These are phyloP conservation scores for Amauroascus niger DNA, from an alignment of 2,329 filamentous ascomycete species.

Conservation along the genomic window DNA sequence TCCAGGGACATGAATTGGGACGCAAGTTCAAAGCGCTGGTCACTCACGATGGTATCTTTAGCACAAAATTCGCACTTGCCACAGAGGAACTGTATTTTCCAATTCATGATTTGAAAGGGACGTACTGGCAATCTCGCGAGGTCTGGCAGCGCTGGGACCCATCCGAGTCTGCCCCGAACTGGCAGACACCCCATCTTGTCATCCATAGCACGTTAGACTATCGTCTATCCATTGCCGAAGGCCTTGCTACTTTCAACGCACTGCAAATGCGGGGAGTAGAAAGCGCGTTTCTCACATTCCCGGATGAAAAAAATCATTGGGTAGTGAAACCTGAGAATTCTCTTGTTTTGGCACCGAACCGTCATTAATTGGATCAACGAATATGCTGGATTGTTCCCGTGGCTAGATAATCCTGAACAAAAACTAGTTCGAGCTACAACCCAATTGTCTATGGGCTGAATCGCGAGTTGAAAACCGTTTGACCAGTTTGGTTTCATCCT, in stretches of 20 bases:
- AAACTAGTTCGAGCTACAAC: neutral
- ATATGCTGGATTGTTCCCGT: conserved; percentile 34
- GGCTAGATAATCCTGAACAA: conserved; percentile 8
- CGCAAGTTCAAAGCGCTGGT: conserved; percentile 50
- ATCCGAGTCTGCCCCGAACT: conserved; percentile 50
- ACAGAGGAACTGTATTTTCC: conserved; percentile 49
- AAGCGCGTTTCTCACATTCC: conserved; percentile 70
- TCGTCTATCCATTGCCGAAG: conserved; percentile 73
- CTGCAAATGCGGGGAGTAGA: conserved; percentile 65
- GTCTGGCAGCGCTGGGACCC: conserved; percentile 52
- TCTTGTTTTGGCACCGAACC: conserved; percentile 76
- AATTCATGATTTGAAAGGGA: conserved; percentile 43
- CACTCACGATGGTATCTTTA: conserved; percentile 44
- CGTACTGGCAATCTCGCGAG: conserved; percentile 42
- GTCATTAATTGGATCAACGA: conserved; percentile 68
- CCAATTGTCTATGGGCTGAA: neutral
- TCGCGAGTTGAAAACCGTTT: neutral
- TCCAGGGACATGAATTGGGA: conserved; percentile 46
- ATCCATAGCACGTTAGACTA: conserved; percentile 91
- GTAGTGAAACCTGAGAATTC: conserved; percentile 87
- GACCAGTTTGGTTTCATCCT: neutral
- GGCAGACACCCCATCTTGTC: conserved; percentile 78
- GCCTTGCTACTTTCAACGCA: conserved; percentile 74
- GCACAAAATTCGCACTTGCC: conserved; percentile 36
- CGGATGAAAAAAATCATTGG: conserved; percentile 72